Base-by-base conservation (phyloP, 1,139 yeast species). In the Saccharomyces pastorianus region DNA sequence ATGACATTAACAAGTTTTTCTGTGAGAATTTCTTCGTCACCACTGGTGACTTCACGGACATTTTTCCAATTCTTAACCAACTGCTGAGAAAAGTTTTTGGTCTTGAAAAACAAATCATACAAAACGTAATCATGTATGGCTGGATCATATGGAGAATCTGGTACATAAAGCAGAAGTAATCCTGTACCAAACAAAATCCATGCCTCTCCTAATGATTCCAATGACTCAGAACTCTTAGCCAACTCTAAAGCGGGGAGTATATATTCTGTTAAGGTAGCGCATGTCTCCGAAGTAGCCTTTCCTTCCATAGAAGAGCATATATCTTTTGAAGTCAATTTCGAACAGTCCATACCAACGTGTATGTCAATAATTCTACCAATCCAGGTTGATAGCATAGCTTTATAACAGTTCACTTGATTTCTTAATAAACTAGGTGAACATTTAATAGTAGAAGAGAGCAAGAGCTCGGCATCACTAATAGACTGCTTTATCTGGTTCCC, bases 91-190 rank as follows among this genome's bases (percentile, higher is more conserved):
- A 59, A 51, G 0, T 55, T 53, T 53, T 64, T 66, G 34, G 64
- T 64, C 52, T 63, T 67, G 42, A 56, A 59, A 57, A 73, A 80
- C 49, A 76, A 73, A 51, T 80, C 80, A 61, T 73, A 82, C 3
- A 76, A 56, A n/a, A 85, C 85, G 63, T 90, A 89, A 61, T 91
- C 96, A 55, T 80, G 81, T 51, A 90, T 83, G 1, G 99, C 99
- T 2, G 99, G 99, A 70, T 95, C 99, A 62, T 78, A 83, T 0
- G 96, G 85, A 1, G 84, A 76, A 64, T 84, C 82, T 9, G 99
- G 98, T 48, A 88, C 87, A 64, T 82, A 93, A 23, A 88, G 71
- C 54, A 80, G 81, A 42, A 90, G 74, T 54, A 86, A 74, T 3
- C 89, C 95, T 59, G 81, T 73, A 0, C 95, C 79, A 62, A 85